phyloP scores from a whole-genome alignment of 306 rosid genomes.

The Castanospermum australe region DNA sequence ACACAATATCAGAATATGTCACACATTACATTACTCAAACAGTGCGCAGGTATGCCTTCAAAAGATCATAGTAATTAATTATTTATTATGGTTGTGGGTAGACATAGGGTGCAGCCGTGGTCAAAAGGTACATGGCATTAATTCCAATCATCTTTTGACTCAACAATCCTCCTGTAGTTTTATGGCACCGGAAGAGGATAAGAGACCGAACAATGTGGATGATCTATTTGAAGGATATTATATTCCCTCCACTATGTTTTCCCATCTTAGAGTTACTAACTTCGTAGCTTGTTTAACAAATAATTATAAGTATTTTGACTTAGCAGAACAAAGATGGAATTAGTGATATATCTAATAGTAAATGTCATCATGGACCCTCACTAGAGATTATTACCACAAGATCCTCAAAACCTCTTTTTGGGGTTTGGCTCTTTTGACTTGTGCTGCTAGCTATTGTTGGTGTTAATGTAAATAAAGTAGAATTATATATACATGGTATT shows the following conservation, averaged over 20 bases:
- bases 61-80: not conserved
- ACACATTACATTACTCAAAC: too few relatives aligned
- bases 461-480: not conserved
- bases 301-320: slow-evolving; percentile 37
- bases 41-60: not conserved
- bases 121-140: slow-evolving; percentile 18
- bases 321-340: not conserved
- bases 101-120: not conserved
- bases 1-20: too few relatives aligned
- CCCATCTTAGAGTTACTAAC: not conserved
- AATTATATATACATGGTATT: too few relatives aligned
- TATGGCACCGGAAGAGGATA: not conserved
- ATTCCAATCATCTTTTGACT: slow-evolving; percentile 15
- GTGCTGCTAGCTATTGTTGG: not conserved
- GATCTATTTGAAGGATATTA: slow-evolving; percentile 30
- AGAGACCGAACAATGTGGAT: slow-evolving; percentile 33
- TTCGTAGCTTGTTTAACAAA: not conserved
- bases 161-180: slow-evolving; percentile 10
- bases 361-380: slow-evolving; percentile 38
- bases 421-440: slow-evolving; percentile 18
- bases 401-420: slow-evolving; percentile 34
- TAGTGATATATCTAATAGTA: slow-evolving; percentile 29
- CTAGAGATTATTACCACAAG: slow-evolving; percentile 22
- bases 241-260: slow-evolving; percentile 29
- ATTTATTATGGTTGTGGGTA: not conserved